phyloP scores from a whole-genome alignment of 352 stramenopile genomes.

The Peronosclerospora sorghi region DNA sequence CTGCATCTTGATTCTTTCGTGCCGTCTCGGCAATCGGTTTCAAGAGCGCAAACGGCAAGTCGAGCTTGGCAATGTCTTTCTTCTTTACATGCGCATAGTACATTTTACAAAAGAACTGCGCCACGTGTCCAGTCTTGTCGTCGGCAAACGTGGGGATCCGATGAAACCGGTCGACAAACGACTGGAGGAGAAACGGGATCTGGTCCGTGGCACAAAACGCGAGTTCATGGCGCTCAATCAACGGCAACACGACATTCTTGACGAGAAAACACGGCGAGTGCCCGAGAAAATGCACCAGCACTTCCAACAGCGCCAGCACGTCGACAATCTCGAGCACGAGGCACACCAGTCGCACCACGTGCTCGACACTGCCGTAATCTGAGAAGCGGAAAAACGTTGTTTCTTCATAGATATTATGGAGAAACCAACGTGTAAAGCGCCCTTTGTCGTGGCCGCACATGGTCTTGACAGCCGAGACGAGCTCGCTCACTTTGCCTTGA shows the following conservation, averaged over 20 bases:
- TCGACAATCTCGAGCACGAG: slow-evolving; percentile 79
- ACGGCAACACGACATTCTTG: slow-evolving; percentile 71
- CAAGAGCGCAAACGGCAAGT: slow-evolving; percentile 60
- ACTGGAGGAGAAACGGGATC: slow-evolving; percentile 69
- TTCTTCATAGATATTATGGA: slow-evolving; percentile 78
- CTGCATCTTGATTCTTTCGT: slow-evolving; percentile 70
- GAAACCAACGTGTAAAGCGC: slow-evolving; percentile 70
- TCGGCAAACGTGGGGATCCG: slow-evolving; percentile 53
- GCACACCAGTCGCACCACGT: slow-evolving; percentile 70
- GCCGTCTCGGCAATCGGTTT: slow-evolving; percentile 64
- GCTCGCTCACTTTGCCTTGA: slow-evolving; percentile 69
- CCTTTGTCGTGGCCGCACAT: slow-evolving; percentile 83
- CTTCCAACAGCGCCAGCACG: slow-evolving; percentile 64
- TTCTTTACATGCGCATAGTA: slow-evolving; percentile 79
- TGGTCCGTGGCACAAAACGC: slow-evolving; percentile 75
- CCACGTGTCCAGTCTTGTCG: slow-evolving; percentile 57
- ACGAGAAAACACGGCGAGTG: slow-evolving; percentile 64
- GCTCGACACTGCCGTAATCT: slow-evolving; percentile 72
- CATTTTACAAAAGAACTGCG: slow-evolving; percentile 78
- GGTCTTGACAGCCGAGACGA: slow-evolving; percentile 77
- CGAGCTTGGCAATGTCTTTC: slow-evolving; percentile 67
- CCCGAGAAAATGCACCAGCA: slow-evolving; percentile 72
- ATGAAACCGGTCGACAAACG: slow-evolving; percentile 77
- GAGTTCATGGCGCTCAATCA: slow-evolving; percentile 78
- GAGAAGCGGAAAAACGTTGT: slow-evolving; percentile 72